Percentiles rank a stretch among this genome's conserved stretches.
Evolutionary conservation across 2,329 filamentous ascomycete genomes (phyloP).

Genomic region (Scorias spongiosa): DNA sequence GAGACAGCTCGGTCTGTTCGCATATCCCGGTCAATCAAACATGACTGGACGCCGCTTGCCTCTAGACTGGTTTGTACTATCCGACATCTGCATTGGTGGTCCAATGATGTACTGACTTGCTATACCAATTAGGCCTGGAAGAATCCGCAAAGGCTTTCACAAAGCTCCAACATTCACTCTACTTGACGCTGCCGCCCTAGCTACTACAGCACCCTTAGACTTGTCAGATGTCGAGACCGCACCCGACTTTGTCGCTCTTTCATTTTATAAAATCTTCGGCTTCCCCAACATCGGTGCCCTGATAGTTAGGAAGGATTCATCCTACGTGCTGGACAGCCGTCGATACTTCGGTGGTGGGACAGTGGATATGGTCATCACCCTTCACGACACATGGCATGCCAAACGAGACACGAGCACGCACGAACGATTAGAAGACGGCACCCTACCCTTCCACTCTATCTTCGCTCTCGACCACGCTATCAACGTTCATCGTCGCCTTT

Average conservation of each 20-base stretch:
- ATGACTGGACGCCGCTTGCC: slow-evolving; percentile 25
- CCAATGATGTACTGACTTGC: slow-evolving; percentile 9
- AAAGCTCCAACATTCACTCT: slow-evolving; percentile 32
- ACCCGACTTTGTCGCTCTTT: slow-evolving; percentile 47
- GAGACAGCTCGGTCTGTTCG: slow-evolving; percentile 22
- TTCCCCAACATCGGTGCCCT: slow-evolving; percentile 48
- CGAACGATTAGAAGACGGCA: slow-evolving; percentile 52
- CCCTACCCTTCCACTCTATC: slow-evolving; percentile 49
- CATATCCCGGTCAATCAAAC: slow-evolving; percentile 26
- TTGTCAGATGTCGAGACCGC: slow-evolving; percentile 36
- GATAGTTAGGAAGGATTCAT: slow-evolving; percentile 41
- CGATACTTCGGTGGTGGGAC: slow-evolving; percentile 57
- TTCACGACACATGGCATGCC: slow-evolving; percentile 39
- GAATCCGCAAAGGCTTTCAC: slow-evolving; percentile 19
- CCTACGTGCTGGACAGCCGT: slow-evolving; percentile 38
- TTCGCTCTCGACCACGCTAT: slow-evolving; percentile 47
- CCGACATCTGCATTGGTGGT: neutral
- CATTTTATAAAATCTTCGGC: slow-evolving; percentile 53
- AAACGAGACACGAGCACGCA: slow-evolving; percentile 40
- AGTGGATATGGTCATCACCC: slow-evolving; percentile 42
- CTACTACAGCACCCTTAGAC: slow-evolving; percentile 45
- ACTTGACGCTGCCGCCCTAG: slow-evolving; percentile 48
- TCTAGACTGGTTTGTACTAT: slow-evolving; percentile 15
- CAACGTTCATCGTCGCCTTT: slow-evolving; percentile 40
- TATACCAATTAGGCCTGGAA: slow-evolving; percentile 14